Conservation (phyloP, 2,329 filamentous ascomycete species). For the Gaeumannomyces tritici region DNA sequence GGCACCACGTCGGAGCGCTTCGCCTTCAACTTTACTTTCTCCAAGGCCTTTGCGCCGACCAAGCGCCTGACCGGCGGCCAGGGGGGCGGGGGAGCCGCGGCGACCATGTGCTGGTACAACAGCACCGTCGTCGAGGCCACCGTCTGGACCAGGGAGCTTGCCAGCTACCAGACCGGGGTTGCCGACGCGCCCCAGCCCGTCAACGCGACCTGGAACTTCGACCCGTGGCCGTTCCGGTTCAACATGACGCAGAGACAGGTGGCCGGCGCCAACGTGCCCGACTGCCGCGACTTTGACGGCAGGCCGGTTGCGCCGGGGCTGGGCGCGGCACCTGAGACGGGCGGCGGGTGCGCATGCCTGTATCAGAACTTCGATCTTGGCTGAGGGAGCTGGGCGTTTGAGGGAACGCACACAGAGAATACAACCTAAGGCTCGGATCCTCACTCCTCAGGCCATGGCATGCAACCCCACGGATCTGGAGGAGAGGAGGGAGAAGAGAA, state of each 20-base stretch:
- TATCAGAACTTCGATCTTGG: conserved; percentile 24
- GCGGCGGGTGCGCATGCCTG: conserved; percentile 25
- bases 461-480: no score
- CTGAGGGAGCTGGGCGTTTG: no score
- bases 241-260: conserved; percentile 41
- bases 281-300: conserved; percentile 36
- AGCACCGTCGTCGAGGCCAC: conserved; percentile 44
- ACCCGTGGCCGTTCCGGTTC: conserved; percentile 48
- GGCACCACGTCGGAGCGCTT: conserved; percentile 43
- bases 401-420: no score
- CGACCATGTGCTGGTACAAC: conserved; percentile 48
- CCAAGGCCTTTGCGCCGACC: conserved; percentile 40
- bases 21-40: conserved; percentile 42
- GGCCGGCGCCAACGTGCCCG: conserved; percentile 38
- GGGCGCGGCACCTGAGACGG: conserved; percentile 22
- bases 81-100: conserved; percentile 18
- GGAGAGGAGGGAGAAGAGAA: no score
- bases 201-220: conserved; percentile 17
- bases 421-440: no score
- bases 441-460: no score
- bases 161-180: conserved; percentile 17
- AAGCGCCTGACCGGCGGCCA: conserved; percentile 25
- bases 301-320: conserved; percentile 24
- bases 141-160: conserved; percentile 44
- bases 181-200: conserved; percentile 10